Base-by-base conservation (phyloP, 1,284 basidiomycete species). In the Cryptococcus jaspeensis region DNA sequence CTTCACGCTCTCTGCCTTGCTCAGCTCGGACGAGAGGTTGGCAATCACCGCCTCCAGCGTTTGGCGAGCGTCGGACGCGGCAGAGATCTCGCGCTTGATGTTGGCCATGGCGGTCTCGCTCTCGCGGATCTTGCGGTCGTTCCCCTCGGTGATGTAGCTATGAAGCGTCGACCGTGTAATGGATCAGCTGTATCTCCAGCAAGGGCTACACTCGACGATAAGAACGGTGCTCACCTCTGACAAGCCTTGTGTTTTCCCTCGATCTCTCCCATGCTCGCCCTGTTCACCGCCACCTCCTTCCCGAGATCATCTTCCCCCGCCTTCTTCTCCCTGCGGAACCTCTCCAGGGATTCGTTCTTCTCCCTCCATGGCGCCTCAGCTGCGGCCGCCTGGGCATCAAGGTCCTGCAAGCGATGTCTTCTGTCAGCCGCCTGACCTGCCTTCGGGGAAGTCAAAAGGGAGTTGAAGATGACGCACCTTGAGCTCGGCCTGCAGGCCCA, bases 61-160 rank as follows among this genome's bases (percentile, higher is more conserved):
- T 41, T 84, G 81, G 12, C 72, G 62, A 2, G 72, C 73, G 59
- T 86, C 83, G 48, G 82, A 81, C 13, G 84, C 79, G 42, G 84
- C 81, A 11, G 56, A 39, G 39, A 80, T 73, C 51, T 78, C 74
- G 0, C 61, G 55, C 22, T 77, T 75, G 44, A 81, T 65, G 22
- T 78, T 71, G 12, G 75, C 63, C 32, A 92, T 82, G 50, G 82
- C 81, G 15, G 82, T 80, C 23, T 81, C 81, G 66, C 83, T 87
- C 43, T 89, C 86, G 36, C 83, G 79, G 37, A 92, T 80, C 56
- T 83, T 79, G 15, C 84, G 82, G 4, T 82, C 84, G 42, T 85
- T 84, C 61, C 86, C 87, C 45, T 87, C 85, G 44, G 84, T 83
- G 53, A 88, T 80, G 72, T 92, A 92, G 59, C 90, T 93, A 60